phyloP scores from a whole-genome alignment of 2,329 filamentous ascomycete genomes.

The Immersiporthe knoxdaviesiana region DNA sequence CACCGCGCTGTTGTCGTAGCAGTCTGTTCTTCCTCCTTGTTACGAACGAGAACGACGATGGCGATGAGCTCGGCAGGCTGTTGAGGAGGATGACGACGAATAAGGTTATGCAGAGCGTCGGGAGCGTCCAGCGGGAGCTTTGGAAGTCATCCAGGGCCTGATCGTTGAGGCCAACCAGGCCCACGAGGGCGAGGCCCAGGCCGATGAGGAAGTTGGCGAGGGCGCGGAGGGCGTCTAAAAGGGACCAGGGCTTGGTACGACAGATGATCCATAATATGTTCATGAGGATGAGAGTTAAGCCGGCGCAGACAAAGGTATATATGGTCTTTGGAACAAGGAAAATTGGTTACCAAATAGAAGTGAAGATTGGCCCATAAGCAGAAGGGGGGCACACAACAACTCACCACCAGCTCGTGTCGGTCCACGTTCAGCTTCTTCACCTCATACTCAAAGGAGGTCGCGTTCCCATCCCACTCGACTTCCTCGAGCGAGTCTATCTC shows the following conservation, averaged over 20 bases:
- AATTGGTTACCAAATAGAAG: neutral
- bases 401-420: conserved; percentile 28
- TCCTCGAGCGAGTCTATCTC: conserved; percentile 31
- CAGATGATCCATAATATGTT: conserved; percentile 33
- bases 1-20: neutral
- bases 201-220: conserved; percentile 32
- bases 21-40: neutral
- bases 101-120: conserved; percentile 34
- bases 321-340: conserved; percentile 28
- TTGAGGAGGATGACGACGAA: conserved; percentile 34
- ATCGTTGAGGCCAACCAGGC: conserved; percentile 30
- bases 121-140: conserved; percentile 34
- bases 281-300: conserved; percentile 34
- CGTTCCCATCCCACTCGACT: conserved; percentile 8
- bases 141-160: conserved; percentile 17
- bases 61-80: conserved; percentile 31
- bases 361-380: neutral
- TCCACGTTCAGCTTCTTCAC: conserved; percentile 19
- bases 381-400: conserved; percentile 10
- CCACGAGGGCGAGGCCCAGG: conserved; percentile 33
- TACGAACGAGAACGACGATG: conserved; percentile 31
- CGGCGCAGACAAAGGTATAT: conserved; percentile 33
- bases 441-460: conserved; percentile 19
- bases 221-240: conserved; percentile 31
- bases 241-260: conserved; percentile 27